These are phyloP conservation scores for Irpex sp. DNA, from an alignment of 1,284 basidiomycete species.

Conservation along the genomic window DNA sequence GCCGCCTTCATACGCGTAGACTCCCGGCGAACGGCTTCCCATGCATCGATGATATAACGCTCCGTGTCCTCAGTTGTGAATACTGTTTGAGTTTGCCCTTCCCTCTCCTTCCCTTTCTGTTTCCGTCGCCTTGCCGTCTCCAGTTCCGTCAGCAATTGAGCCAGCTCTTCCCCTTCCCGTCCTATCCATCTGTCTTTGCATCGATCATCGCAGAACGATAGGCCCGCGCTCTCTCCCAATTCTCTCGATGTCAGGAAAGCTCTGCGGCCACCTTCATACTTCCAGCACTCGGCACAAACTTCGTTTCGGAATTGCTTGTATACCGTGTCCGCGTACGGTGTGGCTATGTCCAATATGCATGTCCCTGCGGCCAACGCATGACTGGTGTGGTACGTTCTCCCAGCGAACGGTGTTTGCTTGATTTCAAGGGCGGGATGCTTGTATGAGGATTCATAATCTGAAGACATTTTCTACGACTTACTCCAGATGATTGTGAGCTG, in stretches of 20 bases:
- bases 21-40: conserved; percentile 26
- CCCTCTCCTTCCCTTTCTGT: conserved; percentile 35
- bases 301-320: conserved; percentile 63
- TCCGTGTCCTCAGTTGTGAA: conserved; percentile 18
- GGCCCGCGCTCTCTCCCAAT: conserved; percentile 41
- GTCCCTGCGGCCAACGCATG: conserved; percentile 23
- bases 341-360: conserved; percentile 26
- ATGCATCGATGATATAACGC: conserved; percentile 24
- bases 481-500: not conserved
- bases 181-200: conserved; percentile 56
- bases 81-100: conserved; percentile 15
- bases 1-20: conserved; percentile 29
- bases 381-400: conserved; percentile 35
- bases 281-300: conserved; percentile 71
- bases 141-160: conserved; percentile 34
- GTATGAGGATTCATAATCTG: not conserved
- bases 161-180: conserved; percentile 39
- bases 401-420: conserved; percentile 22
- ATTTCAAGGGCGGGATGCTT: not conserved
- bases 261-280: conserved; percentile 56
- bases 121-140: conserved; percentile 38
- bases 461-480: too few species aligned
- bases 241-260: conserved; percentile 35
- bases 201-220: conserved; percentile 62
- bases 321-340: conserved; percentile 36